Percentiles rank a stretch among this genome's conserved stretches.
phyloP scores from a whole-genome alignment of 495 filamentous ascomycete genomes.

The Clohesyomyces aquaticus region DNA sequence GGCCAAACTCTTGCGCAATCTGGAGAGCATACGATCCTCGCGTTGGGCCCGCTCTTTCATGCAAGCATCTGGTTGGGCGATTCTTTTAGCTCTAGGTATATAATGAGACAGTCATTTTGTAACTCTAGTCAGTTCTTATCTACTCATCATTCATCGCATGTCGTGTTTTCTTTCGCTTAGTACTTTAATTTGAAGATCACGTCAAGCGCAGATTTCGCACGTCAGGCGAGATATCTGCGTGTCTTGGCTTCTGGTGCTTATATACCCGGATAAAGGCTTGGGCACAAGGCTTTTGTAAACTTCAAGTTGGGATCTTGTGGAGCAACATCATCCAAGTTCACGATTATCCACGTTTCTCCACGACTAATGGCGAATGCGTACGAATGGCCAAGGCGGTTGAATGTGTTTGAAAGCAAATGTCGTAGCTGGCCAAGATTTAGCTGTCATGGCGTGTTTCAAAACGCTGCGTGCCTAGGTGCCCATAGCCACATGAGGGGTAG shows the following conservation, averaged over 20 bases:
- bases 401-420: not conserved
- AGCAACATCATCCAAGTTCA: not conserved
- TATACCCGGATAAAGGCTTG: conserved; percentile 25
- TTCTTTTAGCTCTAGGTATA: not conserved
- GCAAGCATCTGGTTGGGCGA: not conserved
- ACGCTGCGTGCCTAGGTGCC: no score
- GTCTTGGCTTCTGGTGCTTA: conserved; percentile 11
- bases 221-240: conserved; percentile 6
- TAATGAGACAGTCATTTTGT: not conserved
- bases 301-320: not conserved
- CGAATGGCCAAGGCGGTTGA: not conserved
- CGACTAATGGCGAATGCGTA: not conserved
- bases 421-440: not conserved
- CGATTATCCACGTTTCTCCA: not conserved
- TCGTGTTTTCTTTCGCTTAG: not conserved
- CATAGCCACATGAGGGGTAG: no score
- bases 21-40: not conserved
- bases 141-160: not conserved
- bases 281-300: conserved; percentile 19
- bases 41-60: not conserved
- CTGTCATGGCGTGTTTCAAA: not conserved
- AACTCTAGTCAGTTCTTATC: not conserved
- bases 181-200: conserved; percentile 4
- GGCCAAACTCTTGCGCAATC: no score
- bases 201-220: not conserved